A percentile compares a stretch with the other conserved stretches of the same genome.
Evolutionary conservation across 2,329 filamentous ascomycete species (phyloP).

Genomic region (Canariomyces notabilis): DNA sequence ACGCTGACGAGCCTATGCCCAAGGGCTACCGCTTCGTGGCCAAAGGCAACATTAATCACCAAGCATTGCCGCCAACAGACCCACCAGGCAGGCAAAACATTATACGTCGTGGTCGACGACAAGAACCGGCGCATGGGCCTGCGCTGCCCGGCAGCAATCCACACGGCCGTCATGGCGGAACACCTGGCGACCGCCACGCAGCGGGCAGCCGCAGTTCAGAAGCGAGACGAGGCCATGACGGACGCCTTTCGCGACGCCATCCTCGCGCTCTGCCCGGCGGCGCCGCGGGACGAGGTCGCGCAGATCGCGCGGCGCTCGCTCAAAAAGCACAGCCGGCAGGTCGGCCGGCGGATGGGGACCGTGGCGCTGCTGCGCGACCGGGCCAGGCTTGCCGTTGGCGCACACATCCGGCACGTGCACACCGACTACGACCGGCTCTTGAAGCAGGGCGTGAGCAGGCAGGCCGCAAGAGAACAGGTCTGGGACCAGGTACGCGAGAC

Average conservation of each 20-base stretch:
- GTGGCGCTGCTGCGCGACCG: conserved; percentile 36
- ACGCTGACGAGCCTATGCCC: conserved; percentile 31
- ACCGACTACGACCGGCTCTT: conserved; percentile 44
- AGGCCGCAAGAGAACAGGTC: conserved; percentile 22
- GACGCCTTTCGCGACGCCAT: conserved; percentile 33
- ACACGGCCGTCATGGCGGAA: conserved; percentile 26
- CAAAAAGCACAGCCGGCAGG: conserved; percentile 41
- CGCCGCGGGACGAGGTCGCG: conserved; percentile 33
- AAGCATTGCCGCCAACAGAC: conserved; percentile 36
- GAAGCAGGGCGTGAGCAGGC: conserved; percentile 9
- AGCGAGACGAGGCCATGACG: conserved; percentile 33
- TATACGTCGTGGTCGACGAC: conserved; percentile 35
- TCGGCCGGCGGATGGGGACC: conserved; percentile 41
- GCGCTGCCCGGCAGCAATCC: conserved; percentile 35
- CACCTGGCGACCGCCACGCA: conserved; percentile 30
- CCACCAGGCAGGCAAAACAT: conserved; percentile 26
- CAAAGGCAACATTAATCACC: conserved; percentile 38
- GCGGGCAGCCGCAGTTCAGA: conserved; percentile 31
- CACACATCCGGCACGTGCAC: conserved; percentile 44
- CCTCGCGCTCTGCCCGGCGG: conserved; percentile 34
- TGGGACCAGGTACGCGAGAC: conserved; percentile 18
- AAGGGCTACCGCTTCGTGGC: conserved; percentile 37
- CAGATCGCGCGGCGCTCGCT: conserved; percentile 38
- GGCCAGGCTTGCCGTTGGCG: conserved; percentile 42
- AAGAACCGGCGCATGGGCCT: conserved; percentile 31